A percentile compares a stretch with the other conserved stretches of the same genome.
Evolutionary conservation across 257 asterid genomes (phyloP).

Genomic region (Nicotiana tabacum): DNA sequence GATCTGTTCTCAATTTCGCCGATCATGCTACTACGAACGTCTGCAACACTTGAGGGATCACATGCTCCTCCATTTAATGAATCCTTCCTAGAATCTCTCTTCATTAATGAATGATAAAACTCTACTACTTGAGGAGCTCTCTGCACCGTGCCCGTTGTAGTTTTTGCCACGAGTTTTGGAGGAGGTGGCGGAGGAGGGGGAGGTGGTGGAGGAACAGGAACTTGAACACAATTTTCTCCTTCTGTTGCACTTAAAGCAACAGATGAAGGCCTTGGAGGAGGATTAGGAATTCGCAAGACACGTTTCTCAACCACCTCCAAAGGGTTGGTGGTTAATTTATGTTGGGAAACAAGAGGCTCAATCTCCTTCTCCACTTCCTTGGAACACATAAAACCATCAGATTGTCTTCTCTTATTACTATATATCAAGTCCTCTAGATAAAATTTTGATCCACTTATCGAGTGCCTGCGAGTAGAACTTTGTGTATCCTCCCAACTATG

Average conservation of each 20-base stretch:
- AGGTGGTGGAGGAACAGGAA: slow-evolving; percentile 15
- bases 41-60: slow-evolving; percentile 62
- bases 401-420: slow-evolving; percentile 56
- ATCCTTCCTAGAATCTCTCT: slow-evolving; percentile 84
- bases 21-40: slow-evolving; percentile 83
- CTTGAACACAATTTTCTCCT: slow-evolving; percentile 37
- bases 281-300: slow-evolving; percentile 70
- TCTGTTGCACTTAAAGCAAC: slow-evolving; percentile 22
- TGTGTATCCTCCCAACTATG: slow-evolving; percentile 41
- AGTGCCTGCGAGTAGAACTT: slow-evolving; percentile 59
- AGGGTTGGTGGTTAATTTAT: slow-evolving; percentile 42
- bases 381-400: slow-evolving; percentile 68
- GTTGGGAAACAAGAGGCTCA: slow-evolving; percentile 38
- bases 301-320: slow-evolving; percentile 66
- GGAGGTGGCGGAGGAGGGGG: slow-evolving; percentile 84
- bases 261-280: slow-evolving; percentile 88
- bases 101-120: slow-evolving; percentile 90
- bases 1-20: slow-evolving; percentile 91
- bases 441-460: slow-evolving; percentile 68
- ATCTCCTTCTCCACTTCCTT: slow-evolving; percentile 57
- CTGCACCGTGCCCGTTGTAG: slow-evolving; percentile 50
- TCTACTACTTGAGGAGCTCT: slow-evolving; percentile 90
- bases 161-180: slow-evolving; percentile 39
- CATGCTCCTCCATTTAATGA: slow-evolving; percentile 58
- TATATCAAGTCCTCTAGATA: slow-evolving; percentile 44